Evolutionary conservation across 306 rosid genomes (phyloP), one percentile per base, ranked within the genome.

Genomic region (Quercus engelmannii): DNA sequence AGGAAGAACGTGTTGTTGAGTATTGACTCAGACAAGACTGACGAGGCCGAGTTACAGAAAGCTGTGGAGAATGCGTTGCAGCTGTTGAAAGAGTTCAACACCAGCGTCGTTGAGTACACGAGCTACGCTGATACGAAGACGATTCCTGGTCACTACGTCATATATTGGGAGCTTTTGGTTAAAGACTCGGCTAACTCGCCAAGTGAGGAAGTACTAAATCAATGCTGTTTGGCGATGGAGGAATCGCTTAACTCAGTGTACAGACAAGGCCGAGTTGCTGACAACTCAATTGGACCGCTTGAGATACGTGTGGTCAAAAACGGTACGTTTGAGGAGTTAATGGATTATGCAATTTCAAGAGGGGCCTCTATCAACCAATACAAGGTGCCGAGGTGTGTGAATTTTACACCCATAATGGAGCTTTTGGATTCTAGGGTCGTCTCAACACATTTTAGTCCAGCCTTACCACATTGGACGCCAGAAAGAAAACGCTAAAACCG

Each of bases 331-430:
- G 92, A 88, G 75, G 92, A 88, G 77, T 19, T 88, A 56, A 88
- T 88, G 92, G 92, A 88, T 74, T 88, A 88, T 78, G 92, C 92
- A 2, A 88, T 88, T 49, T 88, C 92, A 0, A 73, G 92, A 64
- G 92, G 92, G 58, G 92, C 92, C 74, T 88, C 91, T 3, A 88
- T 88, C 30, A 88, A 88, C 26, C 91, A 88, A 83, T 88, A 88
- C 1, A 88, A 88, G 85, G 92, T 88, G 21, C 92, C 92, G 41
- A 54, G 92, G 85, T 88, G 92, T 38, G 92, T 88, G 69, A 88
- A 88, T n/a, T 86, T 88, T 30, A 88, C 92, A 4, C 92, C 92
- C 12, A 86, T 88, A 0, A 79, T 84, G 89, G 92, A 88, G 86
- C 80, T 88, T 6, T 69, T 88, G 56, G 90, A 88, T 64, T 88